Conservation (phyloP, 768 basidiomycete species). For the Tricholoma hemisulphureum region DNA sequence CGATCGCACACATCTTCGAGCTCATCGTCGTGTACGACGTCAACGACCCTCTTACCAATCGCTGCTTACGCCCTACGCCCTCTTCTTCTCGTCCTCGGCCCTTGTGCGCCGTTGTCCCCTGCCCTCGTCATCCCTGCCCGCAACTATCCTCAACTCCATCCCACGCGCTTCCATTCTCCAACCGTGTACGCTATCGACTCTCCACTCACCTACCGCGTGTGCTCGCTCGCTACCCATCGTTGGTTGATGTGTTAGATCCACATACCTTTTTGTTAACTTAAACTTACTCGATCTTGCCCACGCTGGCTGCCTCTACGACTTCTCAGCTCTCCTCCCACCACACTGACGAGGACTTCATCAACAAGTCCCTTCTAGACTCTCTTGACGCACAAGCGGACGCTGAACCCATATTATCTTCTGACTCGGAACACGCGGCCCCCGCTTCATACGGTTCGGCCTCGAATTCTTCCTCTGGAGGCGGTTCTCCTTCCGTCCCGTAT, state of each 20-base stretch:
- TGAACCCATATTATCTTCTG: conserved; percentile 58
- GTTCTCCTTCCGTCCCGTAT: conserved; percentile 56
- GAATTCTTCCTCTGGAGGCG: conserved; percentile 46
- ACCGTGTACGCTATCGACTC: conserved; percentile 12
- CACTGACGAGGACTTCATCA: conserved; percentile 80
- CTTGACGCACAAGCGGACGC: conserved; percentile 83
- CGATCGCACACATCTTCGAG: conserved; percentile 40
- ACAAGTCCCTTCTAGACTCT: conserved; percentile 79
- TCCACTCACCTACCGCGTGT: conserved; percentile 10
- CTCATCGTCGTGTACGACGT: conserved; percentile 30
- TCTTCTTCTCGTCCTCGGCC: conserved; percentile 7
- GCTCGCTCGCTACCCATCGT: conserved; percentile 14
- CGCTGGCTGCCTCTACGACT: conserved; percentile 49
- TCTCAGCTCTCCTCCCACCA: conserved; percentile 39
- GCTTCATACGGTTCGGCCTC: conserved; percentile 49
- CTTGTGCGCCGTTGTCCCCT: conserved; percentile 13
- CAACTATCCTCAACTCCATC: conserved; percentile 17
- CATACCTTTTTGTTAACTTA: conserved; percentile 11
- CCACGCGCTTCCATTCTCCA: conserved; percentile 23
- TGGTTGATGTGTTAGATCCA: conserved; percentile 33
- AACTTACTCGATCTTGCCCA: conserved; percentile 34
- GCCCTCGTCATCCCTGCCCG: conserved; percentile 14
- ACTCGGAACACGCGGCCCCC: conserved; percentile 49
- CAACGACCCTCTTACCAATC: conserved; percentile 19
- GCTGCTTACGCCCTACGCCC: conserved; percentile 12